Evolutionary conservation across 176 grass and related monocot genomes (phyloP), one percentile per base, ranked within the genome.

Genomic region (Triticum urartu): DNA sequence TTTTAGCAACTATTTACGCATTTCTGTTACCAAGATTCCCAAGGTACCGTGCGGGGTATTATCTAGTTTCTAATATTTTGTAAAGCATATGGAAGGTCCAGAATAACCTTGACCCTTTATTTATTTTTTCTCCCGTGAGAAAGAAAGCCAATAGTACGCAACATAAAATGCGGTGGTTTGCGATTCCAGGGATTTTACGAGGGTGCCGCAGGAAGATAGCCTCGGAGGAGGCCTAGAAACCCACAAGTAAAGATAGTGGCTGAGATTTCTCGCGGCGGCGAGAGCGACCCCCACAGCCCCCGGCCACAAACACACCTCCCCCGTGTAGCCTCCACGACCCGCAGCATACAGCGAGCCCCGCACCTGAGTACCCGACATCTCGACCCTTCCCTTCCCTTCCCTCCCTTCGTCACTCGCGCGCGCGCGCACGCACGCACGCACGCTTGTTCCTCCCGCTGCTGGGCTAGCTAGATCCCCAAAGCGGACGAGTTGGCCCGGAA

Each of bases 241-340:
- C 95, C 95, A 95, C 95, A 91, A 93, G 87, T 92, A 94, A 95
- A 91, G 79, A 81, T 94, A 92, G 94, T 96, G 94, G 97, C 97
- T 92, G 83, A 93, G 92, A 93, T 89, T 94, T 90, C 66, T 93
- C 92, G 38, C 81, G 89, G 81, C 81, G 85, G 77, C 81, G 89
- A 87, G 52, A 78, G 89, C 89, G 86, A 91, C 77, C 43, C 12
- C 61, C 85, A 66, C 68, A 10, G 1, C 1, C 3, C 11, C 10
- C 74, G 74, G 74, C 74, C 74, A 77, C 74, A 77, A 77, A 77
- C 74, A 33, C 74, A 56, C 45, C 74, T 77, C 47, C 74, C 20
- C 26, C 47, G 25, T 75, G 72, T 43, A 75, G 72, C 47, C 72
- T 75, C 35, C 35, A 26, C 58, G 59, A 64, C 58, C 54, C 67